Conservation (phyloP, 208 protist genomes). For the Blastocrithidia nonstop region DNA sequence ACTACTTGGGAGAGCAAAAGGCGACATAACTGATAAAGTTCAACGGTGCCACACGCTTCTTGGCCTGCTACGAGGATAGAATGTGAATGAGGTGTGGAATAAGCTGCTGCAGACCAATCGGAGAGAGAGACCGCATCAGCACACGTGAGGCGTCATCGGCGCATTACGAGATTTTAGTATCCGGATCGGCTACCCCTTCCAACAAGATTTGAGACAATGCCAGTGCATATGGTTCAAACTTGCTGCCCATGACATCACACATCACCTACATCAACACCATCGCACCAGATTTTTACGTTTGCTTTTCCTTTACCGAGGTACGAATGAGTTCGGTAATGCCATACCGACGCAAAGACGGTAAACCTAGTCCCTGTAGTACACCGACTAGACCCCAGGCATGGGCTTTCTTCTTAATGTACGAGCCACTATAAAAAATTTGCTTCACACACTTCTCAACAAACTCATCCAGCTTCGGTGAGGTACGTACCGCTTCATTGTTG, state of each 20-base stretch:
- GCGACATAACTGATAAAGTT: conserved; percentile 86
- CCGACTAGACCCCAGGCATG: conserved; percentile 79
- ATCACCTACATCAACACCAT: conserved; percentile 83
- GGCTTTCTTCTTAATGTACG: conserved; percentile 87
- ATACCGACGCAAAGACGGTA: conserved; percentile 58
- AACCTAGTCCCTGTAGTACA: conserved; percentile 67
- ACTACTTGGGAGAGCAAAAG: conserved; percentile 84
- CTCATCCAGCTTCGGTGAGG: conserved; percentile 60
- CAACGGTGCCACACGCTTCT: conserved; percentile 67
- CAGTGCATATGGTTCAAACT: conserved; percentile 81
- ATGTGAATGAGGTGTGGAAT: conserved; percentile 61
- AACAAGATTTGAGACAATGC: conserved; percentile 47
- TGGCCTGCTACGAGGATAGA: conserved; percentile 61
- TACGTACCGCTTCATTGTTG: conserved; percentile 46
- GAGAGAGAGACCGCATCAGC: conserved; percentile 63
- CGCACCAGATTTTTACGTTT: conserved; percentile 50
- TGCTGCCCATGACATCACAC: conserved; percentile 49
- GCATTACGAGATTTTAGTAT: conserved; percentile 74
- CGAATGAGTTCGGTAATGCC: conserved; percentile 46
- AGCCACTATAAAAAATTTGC: conserved; percentile 67
- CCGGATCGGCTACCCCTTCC: conserved; percentile 67
- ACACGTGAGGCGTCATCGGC: conserved; percentile 75
- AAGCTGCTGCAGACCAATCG: conserved; percentile 77
- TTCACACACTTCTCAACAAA: conserved; percentile 86
- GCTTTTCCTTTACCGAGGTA: conserved; percentile 46